A percentile compares a stretch with the other conserved stretches of the same genome.
Evolutionary conservation across 2,329 filamentous ascomycete genomes (phyloP).

Genomic region (Aphanocladium album): DNA sequence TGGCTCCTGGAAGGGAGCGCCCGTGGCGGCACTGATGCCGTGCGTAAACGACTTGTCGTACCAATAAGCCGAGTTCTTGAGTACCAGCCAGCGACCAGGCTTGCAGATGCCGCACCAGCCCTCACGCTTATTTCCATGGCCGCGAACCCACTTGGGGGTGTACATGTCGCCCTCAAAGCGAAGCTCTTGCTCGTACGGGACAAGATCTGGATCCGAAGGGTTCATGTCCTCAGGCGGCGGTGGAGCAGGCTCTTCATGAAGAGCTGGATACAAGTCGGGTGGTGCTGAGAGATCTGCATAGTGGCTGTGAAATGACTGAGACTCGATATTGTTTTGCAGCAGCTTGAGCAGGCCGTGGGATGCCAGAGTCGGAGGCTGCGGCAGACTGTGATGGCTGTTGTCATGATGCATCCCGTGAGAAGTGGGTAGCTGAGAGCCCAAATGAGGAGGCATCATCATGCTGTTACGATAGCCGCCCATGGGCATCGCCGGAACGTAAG

Average conservation of each 20-base stretch:
- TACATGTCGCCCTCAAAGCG: slow-evolving; percentile 79
- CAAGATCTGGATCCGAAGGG: slow-evolving; percentile 67
- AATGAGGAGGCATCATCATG: slow-evolving; percentile 48
- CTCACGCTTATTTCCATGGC: slow-evolving; percentile 81
- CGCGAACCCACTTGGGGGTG: slow-evolving; percentile 77
- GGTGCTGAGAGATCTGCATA: slow-evolving; percentile 70
- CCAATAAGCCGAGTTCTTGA: slow-evolving; percentile 91
- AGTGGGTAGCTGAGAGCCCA: slow-evolving; percentile 48
- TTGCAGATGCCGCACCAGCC: slow-evolving; percentile 90
- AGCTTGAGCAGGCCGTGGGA: slow-evolving; percentile 70
- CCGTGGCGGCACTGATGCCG: slow-evolving; percentile 77
- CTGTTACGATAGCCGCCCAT: slow-evolving; percentile 39
- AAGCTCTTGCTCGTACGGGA: slow-evolving; percentile 73
- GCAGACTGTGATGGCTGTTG: slow-evolving; percentile 41
- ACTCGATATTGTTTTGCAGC: slow-evolving; percentile 69
- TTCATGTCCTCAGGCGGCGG: slow-evolving; percentile 80
- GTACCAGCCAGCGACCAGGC: slow-evolving; percentile 75
- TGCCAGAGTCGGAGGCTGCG: slow-evolving; percentile 57
- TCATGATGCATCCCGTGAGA: slow-evolving; percentile 20
- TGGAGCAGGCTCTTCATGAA: slow-evolving; percentile 67
- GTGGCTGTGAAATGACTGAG: slow-evolving; percentile 61
- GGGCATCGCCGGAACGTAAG: slow-evolving; percentile 29
- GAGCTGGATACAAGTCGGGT: slow-evolving; percentile 69
- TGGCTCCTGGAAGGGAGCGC: slow-evolving; percentile 71
- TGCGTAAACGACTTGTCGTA: slow-evolving; percentile 90